Percentiles rank a stretch among this genome's conserved stretches.
Evolutionary conservation across 2,329 filamentous ascomycete genomes (phyloP).

Genomic region (Nothophaeocryptopus gaeumannii): DNA sequence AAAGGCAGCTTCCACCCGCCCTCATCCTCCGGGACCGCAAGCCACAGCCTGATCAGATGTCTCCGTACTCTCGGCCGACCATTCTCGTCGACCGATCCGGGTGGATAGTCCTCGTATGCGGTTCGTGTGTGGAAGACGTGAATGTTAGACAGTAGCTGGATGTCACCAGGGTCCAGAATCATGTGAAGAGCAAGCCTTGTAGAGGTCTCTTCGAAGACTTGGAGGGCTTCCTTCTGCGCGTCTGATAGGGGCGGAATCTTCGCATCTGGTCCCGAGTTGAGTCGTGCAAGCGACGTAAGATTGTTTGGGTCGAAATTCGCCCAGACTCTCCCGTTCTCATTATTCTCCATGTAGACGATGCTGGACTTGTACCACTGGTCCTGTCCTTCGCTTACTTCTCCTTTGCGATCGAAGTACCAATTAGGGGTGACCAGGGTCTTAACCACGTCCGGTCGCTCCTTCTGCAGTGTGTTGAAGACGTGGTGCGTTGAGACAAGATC

Average conservation of each 20-base stretch:
- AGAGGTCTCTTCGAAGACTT: constrained; percentile 73
- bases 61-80: constrained; percentile 60
- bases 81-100: constrained; percentile 34
- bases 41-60: constrained; percentile 80
- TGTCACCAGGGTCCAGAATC: constrained; percentile 81
- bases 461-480: constrained; percentile 77
- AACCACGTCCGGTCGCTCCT: constrained; percentile 73
- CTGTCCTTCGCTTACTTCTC: constrained; percentile 73
- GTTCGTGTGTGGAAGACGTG: constrained; percentile 81
- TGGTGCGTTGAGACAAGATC: constrained; percentile 76
- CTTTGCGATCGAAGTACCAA: constrained; percentile 93
- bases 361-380: constrained; percentile 42
- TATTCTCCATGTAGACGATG: constrained; percentile 74
- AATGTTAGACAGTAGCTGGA: constrained; percentile 78
- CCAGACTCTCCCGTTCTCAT: constrained; percentile 65
- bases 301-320: constrained; percentile 92
- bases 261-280: constrained; percentile 54
- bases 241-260: constrained; percentile 69
- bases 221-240: constrained; percentile 65
- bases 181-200: constrained; percentile 73
- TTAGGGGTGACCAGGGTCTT: constrained; percentile 71
- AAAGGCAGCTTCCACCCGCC: constrained; percentile 84
- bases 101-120: constrained; percentile 69
- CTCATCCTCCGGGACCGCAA: constrained; percentile 75
- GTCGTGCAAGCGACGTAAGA: constrained; percentile 70